Evolutionary conservation across 768 basidiomycete genomes (phyloP).

Genomic region (Cystobasidium ongulense): DNA sequence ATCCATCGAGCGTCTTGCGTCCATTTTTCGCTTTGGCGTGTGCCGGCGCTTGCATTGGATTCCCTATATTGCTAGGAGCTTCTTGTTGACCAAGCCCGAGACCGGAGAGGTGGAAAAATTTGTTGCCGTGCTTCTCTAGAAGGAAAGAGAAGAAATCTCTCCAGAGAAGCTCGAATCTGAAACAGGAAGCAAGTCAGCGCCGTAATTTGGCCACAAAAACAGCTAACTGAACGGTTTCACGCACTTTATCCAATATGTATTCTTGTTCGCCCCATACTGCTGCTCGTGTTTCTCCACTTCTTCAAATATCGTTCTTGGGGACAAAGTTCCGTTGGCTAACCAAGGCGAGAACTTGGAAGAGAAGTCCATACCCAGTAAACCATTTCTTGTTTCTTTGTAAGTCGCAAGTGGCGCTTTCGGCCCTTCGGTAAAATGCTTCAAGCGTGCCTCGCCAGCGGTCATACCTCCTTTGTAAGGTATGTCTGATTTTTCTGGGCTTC

Average conservation of each 20-base stretch:
- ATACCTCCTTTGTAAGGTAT: constrained; percentile 47
- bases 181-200: neutral
- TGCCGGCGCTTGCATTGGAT: neutral
- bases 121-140: constrained; percentile 41
- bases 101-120: constrained; percentile 30
- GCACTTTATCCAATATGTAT: constrained; percentile 45
- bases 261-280: constrained; percentile 44
- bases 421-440: constrained; percentile 45
- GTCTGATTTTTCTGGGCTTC: constrained; percentile 36
- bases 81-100: constrained; percentile 12
- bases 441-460: constrained; percentile 42
- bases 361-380: constrained; percentile 47
- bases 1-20: constrained; percentile 39
- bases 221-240: neutral
- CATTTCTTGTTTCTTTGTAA: constrained; percentile 49
- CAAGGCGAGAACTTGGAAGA: constrained; percentile 49
- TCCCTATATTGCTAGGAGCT: neutral
- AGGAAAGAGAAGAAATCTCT: constrained; percentile 48
- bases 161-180: constrained; percentile 48
- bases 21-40: constrained; percentile 42
- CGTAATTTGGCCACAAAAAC: neutral
- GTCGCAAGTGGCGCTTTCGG: constrained; percentile 34
- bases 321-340: constrained; percentile 45
- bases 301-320: constrained; percentile 37
- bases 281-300: constrained; percentile 36